Conservation (phyloP, 345 rosid species). For the Heritiera fomes region DNA sequence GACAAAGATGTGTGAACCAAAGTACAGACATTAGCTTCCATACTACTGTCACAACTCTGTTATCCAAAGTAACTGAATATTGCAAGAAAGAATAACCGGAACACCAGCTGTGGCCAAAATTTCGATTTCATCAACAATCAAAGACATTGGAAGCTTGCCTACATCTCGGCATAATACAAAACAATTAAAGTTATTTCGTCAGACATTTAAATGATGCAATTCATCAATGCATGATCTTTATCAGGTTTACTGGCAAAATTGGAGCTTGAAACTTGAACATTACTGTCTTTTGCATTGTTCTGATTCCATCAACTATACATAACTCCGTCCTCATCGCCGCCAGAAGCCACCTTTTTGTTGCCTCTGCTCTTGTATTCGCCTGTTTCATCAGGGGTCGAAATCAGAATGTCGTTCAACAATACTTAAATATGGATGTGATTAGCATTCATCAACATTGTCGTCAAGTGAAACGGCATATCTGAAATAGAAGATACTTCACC, state of each 20-base stretch:
- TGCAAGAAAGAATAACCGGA: neutral
- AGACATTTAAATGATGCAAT: neutral
- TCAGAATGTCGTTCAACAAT: slow-evolving; percentile 5
- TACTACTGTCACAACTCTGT: no score
- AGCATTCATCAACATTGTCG: slow-evolving; percentile 10
- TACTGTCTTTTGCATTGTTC: slow-evolving; percentile 1
- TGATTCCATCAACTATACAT: neutral
- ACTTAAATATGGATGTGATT: neutral
- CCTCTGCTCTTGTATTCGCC: slow-evolving; percentile 85
- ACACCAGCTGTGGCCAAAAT: slow-evolving; percentile 2
- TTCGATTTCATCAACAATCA: neutral
- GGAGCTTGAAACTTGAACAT: slow-evolving; percentile 4
- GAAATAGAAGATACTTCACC: slow-evolving; percentile 32
- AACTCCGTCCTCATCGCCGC: slow-evolving; percentile 43
- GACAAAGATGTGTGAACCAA: no score
- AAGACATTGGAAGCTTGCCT: slow-evolving; percentile 1
- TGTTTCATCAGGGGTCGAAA: slow-evolving; percentile 31
- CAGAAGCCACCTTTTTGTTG: slow-evolving; percentile 55
- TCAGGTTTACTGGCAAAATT: neutral
- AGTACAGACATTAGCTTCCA: no score
- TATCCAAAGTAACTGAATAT: neutral
- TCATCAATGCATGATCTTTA: slow-evolving; percentile 11
- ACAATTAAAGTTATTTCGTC: neutral
- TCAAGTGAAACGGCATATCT: neutral
- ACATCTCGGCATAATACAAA: neutral